Evolutionary conservation across 2,329 filamentous ascomycete species (phyloP), one percentile per base, ranked within the genome.

Genomic region (Aspergillus terreus): DNA sequence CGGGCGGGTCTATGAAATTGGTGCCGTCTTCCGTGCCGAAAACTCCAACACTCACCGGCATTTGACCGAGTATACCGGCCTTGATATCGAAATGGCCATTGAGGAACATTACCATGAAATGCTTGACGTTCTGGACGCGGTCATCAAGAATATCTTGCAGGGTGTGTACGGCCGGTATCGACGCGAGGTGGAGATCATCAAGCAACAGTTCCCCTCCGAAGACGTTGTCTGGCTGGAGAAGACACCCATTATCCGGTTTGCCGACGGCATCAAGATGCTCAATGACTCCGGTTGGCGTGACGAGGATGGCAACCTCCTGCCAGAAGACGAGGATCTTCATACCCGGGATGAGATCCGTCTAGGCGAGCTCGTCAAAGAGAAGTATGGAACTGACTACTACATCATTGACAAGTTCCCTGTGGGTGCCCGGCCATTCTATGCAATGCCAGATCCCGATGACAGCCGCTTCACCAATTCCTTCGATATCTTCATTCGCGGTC

Each of bases 11-110:
- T 96, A 92, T 64, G 92, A 96, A 68, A 86, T 94, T 58, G 90
- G 90, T 14, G 85, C 89, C 2, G 91, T 96, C 6, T 96, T 96
- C 79, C 85, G 92, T 60, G 92, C 92, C 0, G 92, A 96, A 69
- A 95, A 96, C 75, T 95, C 89, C 66, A 96, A 96, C 71, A 96
- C 92, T 0, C 92, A 96, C 65, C 85, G 92, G 35, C 92, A 96
- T 69, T 78, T 96, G 78, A 96, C 92, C 0, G 92, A 96, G 69
- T 96, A 95, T 68, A 96, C 91, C 4, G 92, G 92, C 50, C 78
- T 96, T 27, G 92, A 96, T 78, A 71, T 96, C 15, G 92, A 96
- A 67, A 96, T 96, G 92, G 82, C 86, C 3, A 90, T 96, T 57
- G 86, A 91, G 46, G 84, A 88, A 61, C 86, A 95, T 69, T 96